Conservation (phyloP, 1,284 basidiomycete species). For the Puccinia sorghi region DNA sequence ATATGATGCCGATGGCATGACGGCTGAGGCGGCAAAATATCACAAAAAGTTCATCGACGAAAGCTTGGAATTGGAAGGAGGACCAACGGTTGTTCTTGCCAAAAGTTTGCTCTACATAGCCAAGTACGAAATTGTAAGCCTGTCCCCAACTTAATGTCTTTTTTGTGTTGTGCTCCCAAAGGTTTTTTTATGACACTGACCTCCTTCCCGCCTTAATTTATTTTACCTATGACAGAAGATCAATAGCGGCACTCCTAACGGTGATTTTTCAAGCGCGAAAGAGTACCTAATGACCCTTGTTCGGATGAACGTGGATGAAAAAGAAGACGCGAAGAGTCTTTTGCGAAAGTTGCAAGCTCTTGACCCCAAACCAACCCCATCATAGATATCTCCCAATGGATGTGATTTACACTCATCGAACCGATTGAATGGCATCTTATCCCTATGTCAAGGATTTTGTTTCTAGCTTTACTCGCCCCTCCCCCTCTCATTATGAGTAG, state of each 20-base stretch:
- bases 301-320: slow-evolving; percentile 50
- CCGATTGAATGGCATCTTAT: no score
- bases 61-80: slow-evolving; percentile 40
- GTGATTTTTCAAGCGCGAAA: slow-evolving; percentile 34
- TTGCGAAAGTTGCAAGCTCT: slow-evolving; percentile 35
- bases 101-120: slow-evolving; percentile 49
- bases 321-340: slow-evolving; percentile 47
- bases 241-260: not conserved
- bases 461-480: not conserved
- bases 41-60: slow-evolving; percentile 46
- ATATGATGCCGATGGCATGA: slow-evolving; percentile 43
- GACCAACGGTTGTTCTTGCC: slow-evolving; percentile 43
- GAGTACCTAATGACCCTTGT: slow-evolving; percentile 39
- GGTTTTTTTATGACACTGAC: not conserved
- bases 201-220: not conserved
- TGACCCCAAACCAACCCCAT: slow-evolving; percentile 12
- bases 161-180: not conserved
- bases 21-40: slow-evolving; percentile 46
- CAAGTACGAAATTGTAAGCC: slow-evolving; percentile 46
- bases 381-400: not conserved
- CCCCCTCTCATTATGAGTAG: not conserved
- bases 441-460: no score
- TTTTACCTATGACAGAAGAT: not conserved
- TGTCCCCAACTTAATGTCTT: not conserved
- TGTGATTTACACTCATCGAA: not conserved